These are phyloP conservation scores for Hyaloscypha bicolor DNA, from an alignment of 495 filamentous ascomycete species.

Conservation along the genomic window DNA sequence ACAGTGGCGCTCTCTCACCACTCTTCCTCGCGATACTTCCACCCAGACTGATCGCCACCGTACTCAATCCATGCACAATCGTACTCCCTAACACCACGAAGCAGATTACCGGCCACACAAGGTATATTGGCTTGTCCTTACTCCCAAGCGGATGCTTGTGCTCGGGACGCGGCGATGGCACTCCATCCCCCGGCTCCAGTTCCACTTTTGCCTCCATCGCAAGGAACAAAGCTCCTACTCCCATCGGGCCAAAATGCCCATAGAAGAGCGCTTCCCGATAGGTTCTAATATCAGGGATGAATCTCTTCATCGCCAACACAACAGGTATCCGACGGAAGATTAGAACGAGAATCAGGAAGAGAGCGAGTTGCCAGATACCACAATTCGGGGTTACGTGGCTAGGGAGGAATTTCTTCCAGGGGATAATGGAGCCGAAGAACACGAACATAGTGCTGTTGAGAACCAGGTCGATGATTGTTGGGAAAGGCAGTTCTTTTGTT, in stretches of 20 bases:
- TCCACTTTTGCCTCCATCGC: constrained; percentile 52
- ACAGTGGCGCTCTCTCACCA: constrained; percentile 43
- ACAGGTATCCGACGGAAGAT: constrained; percentile 50
- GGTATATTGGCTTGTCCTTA: constrained; percentile 38
- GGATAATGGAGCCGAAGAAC: constrained; percentile 52
- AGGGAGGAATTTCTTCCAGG: constrained; percentile 44
- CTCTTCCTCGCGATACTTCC: constrained; percentile 43
- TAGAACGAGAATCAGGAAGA: constrained; percentile 45
- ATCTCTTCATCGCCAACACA: constrained; percentile 43
- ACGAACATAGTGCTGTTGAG: constrained; percentile 53
- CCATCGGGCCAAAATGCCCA: constrained; percentile 57
- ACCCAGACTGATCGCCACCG: constrained; percentile 43
- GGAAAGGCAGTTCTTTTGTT: constrained; percentile 42
- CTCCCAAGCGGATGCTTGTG: constrained; percentile 29
- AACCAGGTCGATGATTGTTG: constrained; percentile 47
- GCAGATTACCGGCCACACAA: constrained; percentile 52
- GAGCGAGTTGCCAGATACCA: constrained; percentile 41
- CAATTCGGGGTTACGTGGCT: constrained; percentile 36
- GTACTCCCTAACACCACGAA: constrained; percentile 51
- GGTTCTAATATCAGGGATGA: constrained; percentile 47
- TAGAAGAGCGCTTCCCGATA: constrained; percentile 51
- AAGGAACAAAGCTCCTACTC: constrained; percentile 52
- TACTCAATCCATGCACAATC: constrained; percentile 50
- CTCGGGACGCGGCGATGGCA: constrained; percentile 37
- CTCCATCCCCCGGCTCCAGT: constrained; percentile 43